Percentiles rank a stretch among this genome's conserved stretches.
Evolutionary conservation across 306 rosid species (phyloP).

Genomic region (Myrica gale): DNA sequence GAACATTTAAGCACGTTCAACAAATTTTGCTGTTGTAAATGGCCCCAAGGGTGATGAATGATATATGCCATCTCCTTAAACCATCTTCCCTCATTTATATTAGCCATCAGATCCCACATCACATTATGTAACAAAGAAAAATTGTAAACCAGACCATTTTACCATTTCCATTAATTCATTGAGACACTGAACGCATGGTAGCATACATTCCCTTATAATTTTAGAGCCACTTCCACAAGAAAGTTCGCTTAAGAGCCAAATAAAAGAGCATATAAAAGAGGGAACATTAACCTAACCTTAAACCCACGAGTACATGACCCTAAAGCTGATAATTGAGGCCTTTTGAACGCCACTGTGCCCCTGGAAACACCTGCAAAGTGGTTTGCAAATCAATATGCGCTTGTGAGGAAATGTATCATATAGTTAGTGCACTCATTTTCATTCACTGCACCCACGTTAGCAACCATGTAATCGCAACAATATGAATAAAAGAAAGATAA

Average conservation of each 20-base stretch:
- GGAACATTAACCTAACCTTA: constrained; percentile 71
- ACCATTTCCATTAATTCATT: background rate
- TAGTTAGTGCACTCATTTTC: background rate
- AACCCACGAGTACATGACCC: constrained; percentile 39
- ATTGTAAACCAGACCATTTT: background rate
- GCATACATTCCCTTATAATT: constrained; percentile 3
- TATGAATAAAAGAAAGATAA: background rate
- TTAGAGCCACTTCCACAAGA: background rate
- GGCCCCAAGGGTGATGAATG: background rate
- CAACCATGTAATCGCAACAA: background rate
- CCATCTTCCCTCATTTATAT: background rate
- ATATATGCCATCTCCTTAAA: background rate
- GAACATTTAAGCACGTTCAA: background rate
- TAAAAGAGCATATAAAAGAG: constrained; percentile 16
- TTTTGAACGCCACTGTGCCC: constrained; percentile 34
- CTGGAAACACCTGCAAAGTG: constrained; percentile 46
- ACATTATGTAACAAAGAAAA: constrained; percentile 2
- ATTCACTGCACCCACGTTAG: background rate
- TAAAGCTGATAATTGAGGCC: background rate
- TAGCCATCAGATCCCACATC: background rate
- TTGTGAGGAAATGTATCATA: constrained; percentile 6
- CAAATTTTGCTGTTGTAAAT: background rate
- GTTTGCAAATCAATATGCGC: constrained; percentile 12
- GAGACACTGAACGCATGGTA: constrained; percentile 5
- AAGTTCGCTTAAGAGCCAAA: background rate